Conservation (phyloP, 192 early-diverging fungal genomes). For the Backusella liffmaniae region DNA sequence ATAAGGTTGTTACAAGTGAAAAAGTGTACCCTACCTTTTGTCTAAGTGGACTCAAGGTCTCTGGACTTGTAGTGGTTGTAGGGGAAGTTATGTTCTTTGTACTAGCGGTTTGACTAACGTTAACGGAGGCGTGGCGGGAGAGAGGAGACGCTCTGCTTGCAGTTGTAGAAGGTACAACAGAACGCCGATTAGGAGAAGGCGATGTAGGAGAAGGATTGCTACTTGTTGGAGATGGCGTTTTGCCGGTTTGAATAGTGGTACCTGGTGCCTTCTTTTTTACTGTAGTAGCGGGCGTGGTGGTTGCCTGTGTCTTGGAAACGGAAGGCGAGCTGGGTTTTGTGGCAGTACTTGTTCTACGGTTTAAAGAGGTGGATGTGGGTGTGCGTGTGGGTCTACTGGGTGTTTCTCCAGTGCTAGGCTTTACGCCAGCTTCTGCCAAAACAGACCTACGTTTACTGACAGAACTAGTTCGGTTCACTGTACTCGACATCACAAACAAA, state of each 20-base stretch:
- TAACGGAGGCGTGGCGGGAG: background rate
- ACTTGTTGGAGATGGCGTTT: constrained; percentile 5
- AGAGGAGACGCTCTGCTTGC: background rate
- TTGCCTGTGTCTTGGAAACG: background rate
- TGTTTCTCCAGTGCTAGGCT: background rate
- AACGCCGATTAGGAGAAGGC: constrained; percentile 4
- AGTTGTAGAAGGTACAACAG: background rate
- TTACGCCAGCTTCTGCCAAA: background rate
- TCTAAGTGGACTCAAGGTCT: background rate
- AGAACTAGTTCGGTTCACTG: background rate
- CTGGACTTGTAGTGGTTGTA: background rate
- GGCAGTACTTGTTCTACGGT: background rate
- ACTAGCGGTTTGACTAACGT: background rate
- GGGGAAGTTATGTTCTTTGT: constrained; percentile 3
- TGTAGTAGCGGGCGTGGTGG: background rate
- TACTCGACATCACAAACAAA: constrained; percentile 1
- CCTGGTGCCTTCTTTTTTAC: background rate
- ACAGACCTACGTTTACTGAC: background rate
- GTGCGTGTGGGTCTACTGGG: background rate
- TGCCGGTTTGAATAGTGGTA: background rate
- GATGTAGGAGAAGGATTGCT: background rate
- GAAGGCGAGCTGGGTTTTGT: constrained; percentile 2
- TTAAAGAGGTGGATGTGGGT: background rate
- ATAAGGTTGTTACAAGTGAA: background rate
- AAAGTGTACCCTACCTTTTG: background rate